phyloP scores from a whole-genome alignment of 2,329 filamentous ascomycete genomes.

The Whalleya microplaca region DNA sequence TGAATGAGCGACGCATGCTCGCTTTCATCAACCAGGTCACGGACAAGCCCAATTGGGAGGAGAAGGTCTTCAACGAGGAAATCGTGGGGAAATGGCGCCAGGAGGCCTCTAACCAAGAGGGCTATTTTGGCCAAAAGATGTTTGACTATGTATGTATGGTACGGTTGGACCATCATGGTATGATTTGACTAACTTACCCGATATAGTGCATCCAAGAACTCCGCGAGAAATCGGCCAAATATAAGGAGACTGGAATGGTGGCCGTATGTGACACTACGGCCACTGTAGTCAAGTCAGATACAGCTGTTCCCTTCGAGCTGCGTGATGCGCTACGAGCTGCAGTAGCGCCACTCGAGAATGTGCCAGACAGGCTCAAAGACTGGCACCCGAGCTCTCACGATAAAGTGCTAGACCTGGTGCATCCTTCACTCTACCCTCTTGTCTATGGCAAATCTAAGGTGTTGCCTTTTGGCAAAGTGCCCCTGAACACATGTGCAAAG shows the following conservation, averaged over 20 bases:
- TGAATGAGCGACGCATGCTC: neutral
- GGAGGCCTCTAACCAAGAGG: slow-evolving; percentile 14
- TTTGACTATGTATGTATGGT: slow-evolving; percentile 41
- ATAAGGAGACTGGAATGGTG: slow-evolving; percentile 43
- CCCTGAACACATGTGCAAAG: slow-evolving; percentile 36
- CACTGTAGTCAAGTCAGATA: slow-evolving; percentile 57
- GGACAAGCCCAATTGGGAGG: slow-evolving; percentile 34
- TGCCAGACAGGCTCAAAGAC: slow-evolving; percentile 55
- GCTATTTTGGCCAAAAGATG: slow-evolving; percentile 42
- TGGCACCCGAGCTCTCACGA: slow-evolving; percentile 63
- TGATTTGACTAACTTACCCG: neutral
- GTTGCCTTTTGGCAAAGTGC: slow-evolving; percentile 41
- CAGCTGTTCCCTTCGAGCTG: slow-evolving; percentile 42
- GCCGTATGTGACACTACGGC: slow-evolving; percentile 45
- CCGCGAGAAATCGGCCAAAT: slow-evolving; percentile 48
- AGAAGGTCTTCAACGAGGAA: slow-evolving; percentile 27
- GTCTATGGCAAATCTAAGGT: slow-evolving; percentile 54
- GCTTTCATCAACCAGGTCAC: slow-evolving; percentile 32
- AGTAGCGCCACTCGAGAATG: slow-evolving; percentile 52
- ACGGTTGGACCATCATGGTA: neutral
- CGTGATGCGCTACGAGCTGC: slow-evolving; percentile 46
- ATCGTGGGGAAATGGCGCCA: slow-evolving; percentile 27
- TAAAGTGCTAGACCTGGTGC: slow-evolving; percentile 64
- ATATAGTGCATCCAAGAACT: slow-evolving; percentile 45
- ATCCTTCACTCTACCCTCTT: slow-evolving; percentile 67